Percentiles rank a stretch among this genome's conserved stretches.
phyloP scores from a whole-genome alignment of 768 basidiomycete genomes.

The Termitomyces sp. region DNA sequence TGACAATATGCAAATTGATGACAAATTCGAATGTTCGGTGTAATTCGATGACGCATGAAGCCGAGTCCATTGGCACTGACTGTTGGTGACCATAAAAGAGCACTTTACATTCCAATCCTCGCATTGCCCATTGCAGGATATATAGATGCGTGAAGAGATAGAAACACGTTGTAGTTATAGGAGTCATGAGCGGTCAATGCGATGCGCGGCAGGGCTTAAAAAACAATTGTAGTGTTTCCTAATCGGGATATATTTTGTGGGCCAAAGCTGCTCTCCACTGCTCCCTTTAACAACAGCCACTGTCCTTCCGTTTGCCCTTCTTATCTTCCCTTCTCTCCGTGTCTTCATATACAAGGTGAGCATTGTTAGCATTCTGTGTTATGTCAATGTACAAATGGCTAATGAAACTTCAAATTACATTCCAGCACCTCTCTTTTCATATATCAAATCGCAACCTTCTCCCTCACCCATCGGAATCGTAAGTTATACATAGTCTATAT shows the following conservation, averaged over 20 bases:
- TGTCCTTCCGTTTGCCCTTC: not conserved
- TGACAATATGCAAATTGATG: too few relatives aligned
- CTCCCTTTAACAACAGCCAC: not conserved
- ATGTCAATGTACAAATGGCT: not conserved
- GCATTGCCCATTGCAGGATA: too few relatives aligned
- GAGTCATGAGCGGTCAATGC: not conserved
- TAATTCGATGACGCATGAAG: too few relatives aligned
- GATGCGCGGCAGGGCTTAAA: not conserved
- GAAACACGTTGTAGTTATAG: not conserved
- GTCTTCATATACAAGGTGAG: not conserved
- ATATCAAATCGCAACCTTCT: not conserved
- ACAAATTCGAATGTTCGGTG: too few relatives aligned
- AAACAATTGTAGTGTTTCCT: conserved; percentile 5
- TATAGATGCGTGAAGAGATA: not conserved
- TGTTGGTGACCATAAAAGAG: too few relatives aligned
- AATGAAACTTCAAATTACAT: not conserved
- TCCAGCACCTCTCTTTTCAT: not conserved
- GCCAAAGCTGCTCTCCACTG: not conserved
- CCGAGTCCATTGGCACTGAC: too few relatives aligned
- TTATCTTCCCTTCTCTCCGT: not conserved
- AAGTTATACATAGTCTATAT: not conserved
- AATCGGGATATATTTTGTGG: conserved; percentile 2
- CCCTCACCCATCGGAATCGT: not conserved
- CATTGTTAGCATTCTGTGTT: not conserved
- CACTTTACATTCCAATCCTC: too few relatives aligned